Evolutionary conservation across 768 basidiomycete species (phyloP).

Genomic region (Leccinum boreale): DNA sequence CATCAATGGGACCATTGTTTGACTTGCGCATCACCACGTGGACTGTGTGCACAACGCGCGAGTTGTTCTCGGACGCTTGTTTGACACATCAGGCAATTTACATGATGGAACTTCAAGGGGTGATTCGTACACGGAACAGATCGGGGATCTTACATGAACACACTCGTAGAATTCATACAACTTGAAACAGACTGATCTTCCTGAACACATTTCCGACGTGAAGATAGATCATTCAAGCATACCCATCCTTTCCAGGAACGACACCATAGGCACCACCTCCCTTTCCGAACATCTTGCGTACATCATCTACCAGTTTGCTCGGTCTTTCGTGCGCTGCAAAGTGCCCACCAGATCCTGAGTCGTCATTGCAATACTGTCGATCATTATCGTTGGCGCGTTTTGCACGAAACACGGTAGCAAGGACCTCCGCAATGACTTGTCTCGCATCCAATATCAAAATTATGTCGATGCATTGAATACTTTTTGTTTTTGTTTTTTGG

Average conservation of each 20-base stretch:
- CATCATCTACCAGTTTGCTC: conserved; percentile 43
- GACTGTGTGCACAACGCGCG: no score
- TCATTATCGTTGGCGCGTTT: no score
- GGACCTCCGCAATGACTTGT: no score
- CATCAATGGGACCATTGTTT: no score
- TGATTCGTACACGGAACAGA: neutral
- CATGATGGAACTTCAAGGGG: neutral
- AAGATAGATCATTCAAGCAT: conserved; percentile 16
- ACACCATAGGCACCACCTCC: conserved; percentile 48
- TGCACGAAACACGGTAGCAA: no score
- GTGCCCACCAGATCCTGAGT: conserved; percentile 43
- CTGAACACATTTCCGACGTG: neutral
- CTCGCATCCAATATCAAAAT: no score
- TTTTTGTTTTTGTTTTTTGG: no score
- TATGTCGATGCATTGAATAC: no score
- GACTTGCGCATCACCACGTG: no score
- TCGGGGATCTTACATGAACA: neutral
- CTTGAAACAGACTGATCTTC: neutral
- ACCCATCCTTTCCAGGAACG: conserved; percentile 44
- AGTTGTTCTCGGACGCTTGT: neutral
- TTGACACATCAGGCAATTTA: neutral
- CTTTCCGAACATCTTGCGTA: conserved; percentile 56
- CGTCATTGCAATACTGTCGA: no score
- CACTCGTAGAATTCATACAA: neutral
- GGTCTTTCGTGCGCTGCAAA: conserved; percentile 56